Conservation (phyloP, 1,284 basidiomycete species). For the Ustilago curta region DNA sequence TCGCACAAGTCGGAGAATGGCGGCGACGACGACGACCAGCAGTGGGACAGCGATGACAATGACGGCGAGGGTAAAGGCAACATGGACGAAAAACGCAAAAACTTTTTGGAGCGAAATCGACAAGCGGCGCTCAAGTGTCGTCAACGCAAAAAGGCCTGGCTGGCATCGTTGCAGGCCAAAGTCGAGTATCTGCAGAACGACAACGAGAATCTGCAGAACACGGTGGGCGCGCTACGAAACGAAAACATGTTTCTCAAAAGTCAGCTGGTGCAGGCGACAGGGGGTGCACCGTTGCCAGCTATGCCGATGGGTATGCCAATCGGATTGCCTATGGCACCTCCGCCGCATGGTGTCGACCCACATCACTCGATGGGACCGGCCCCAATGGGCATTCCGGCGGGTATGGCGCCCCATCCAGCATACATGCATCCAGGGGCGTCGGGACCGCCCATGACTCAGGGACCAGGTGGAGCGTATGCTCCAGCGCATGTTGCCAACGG, state of each 20-base stretch:
- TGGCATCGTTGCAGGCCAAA: conserved; percentile 89
- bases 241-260: conserved; percentile 71
- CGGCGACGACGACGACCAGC: conserved; percentile 65
- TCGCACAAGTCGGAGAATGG: conserved; percentile 70
- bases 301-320: conserved; percentile 37
- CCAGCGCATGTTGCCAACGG: conserved; percentile 26
- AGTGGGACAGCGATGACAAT: conserved; percentile 37
- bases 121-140: conserved; percentile 94
- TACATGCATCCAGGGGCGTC: conserved; percentile 47
- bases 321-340: conserved; percentile 32
- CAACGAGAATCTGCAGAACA: conserved; percentile 85
- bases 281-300: conserved; percentile 29
- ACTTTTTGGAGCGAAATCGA: conserved; percentile 67
- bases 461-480: conserved; percentile 33
- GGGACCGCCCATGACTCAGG: conserved; percentile 30
- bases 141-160: conserved; percentile 98
- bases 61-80: conserved; percentile 56
- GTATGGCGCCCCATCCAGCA: conserved; percentile 48
- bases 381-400: conserved; percentile 32
- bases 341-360: conserved; percentile 26
- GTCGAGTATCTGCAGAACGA: conserved; percentile 89
- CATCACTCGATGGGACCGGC: conserved; percentile 35
- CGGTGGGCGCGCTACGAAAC: conserved; percentile 72
- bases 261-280: conserved; percentile 58
- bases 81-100: conserved; percentile 68